Percentiles rank a stretch among this genome's conserved stretches.
Conservation (phyloP, 2,329 filamentous ascomycete species). For the Microsporum audouinii region DNA sequence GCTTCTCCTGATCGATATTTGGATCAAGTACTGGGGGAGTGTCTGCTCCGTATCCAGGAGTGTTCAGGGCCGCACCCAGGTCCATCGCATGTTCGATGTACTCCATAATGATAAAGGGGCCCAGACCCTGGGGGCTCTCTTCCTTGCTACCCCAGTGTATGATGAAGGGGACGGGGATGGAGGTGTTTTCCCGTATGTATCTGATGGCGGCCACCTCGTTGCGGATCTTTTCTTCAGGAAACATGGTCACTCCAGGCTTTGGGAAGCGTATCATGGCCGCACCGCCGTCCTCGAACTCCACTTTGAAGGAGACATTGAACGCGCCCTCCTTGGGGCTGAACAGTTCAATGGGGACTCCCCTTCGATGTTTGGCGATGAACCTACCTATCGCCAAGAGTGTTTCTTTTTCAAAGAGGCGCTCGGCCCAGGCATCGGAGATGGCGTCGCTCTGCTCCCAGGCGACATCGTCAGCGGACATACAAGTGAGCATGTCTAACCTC, state of each 20-base stretch:
- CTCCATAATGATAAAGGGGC: conserved; percentile 29
- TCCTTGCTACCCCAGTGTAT: conserved; percentile 13
- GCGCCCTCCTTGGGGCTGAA: conserved; percentile 9
- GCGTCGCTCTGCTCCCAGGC: neutral
- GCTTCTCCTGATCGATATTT: conserved; percentile 24
- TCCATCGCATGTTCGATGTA: conserved; percentile 19
- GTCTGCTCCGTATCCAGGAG: conserved; percentile 16
- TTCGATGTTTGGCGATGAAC: neutral
- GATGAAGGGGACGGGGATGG: conserved; percentile 14
- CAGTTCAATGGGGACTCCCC: neutral
- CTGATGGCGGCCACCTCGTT: conserved; percentile 14
- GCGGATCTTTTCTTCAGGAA: conserved; percentile 20
- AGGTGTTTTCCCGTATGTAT: conserved; percentile 14
- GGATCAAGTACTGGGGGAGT: conserved; percentile 26
- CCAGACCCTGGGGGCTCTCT: conserved; percentile 16
- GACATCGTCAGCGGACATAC: neutral
- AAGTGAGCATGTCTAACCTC: neutral
- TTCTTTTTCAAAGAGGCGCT: neutral
- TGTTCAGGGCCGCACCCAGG: conserved; percentile 19
- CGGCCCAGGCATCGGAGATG: neutral
- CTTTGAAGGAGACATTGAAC: conserved; percentile 17
- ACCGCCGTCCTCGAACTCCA: conserved; percentile 14
- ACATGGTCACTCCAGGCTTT: conserved; percentile 14
- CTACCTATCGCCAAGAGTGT: neutral
- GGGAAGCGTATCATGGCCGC: conserved; percentile 17